Evolutionary conservation across 352 stramenopile genomes (phyloP), one percentile per base, ranked within the genome.

Genomic region (Pythium guiyangense): DNA sequence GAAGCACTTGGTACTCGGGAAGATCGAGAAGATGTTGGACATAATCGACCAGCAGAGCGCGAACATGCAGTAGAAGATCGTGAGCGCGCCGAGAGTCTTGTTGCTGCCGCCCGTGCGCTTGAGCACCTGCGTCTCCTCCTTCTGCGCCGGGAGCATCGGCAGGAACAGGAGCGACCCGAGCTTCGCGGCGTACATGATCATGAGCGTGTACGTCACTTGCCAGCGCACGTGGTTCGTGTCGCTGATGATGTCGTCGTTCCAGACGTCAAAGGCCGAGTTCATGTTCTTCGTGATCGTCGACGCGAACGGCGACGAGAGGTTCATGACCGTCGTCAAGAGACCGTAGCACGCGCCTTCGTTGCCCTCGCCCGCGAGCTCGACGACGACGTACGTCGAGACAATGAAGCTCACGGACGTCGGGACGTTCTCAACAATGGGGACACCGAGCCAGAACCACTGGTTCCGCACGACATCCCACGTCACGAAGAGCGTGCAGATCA

Each of bases 121-220:
- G 63, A 43, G 37, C 37, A n/a, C 37, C 12, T 43, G 37, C 37
- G 37, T 43, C 37, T 43, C 37, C 37, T 43, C 67, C 64, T 81
- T 81, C 54, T 85, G 72, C 22, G 48, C 52, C 10, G 75, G 75
- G 31, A 86, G 60, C 60, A 83, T 47, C 18, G 63, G 61, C 48
- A 83, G 60, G 59, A 74, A 81, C 17, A 67, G 25, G 34, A 72
- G 53, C 12, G 51, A 52, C 43, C 52, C 65, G 45, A 46, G 46
- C 53, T 45, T 65, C 44, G 72, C 63, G 42, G 60, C 52, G 43
- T 78, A 79, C 27, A 60, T 65, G 25, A 79, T 80, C 29, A 81
- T 18, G 29, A 52, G 47, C 47, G 27, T 42, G 47, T 42, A 54
- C 22, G 63, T 57, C 10, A 59, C 52, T 6, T 70, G 15, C n/a